Conservation (phyloP, 2,329 filamentous ascomycete species). For the Penicillium expansum region DNA sequence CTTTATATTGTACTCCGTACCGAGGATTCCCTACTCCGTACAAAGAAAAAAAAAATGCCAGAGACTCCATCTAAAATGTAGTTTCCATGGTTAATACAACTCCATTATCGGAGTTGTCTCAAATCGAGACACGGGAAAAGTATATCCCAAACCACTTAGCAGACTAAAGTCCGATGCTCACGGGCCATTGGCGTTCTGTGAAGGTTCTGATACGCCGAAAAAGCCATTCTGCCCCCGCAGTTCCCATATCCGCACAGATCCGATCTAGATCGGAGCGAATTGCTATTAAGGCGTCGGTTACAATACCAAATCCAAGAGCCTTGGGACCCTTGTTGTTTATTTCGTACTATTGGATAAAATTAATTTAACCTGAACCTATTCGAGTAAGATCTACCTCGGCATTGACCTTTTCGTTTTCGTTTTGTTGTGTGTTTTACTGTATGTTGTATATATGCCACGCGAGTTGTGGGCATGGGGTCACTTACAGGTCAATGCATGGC, state of each 20-base stretch:
- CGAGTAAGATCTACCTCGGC: background rate
- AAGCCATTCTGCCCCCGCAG: constrained; percentile 6
- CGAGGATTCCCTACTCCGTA: no score
- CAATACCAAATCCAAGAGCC: background rate
- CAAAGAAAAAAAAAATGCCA: background rate
- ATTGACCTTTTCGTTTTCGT: background rate
- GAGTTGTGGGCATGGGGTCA: constrained; percentile 1
- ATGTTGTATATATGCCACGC: constrained; percentile 6
- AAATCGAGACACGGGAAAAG: background rate
- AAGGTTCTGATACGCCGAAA: constrained; percentile 11
- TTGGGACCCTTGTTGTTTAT: background rate
- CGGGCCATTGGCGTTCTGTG: background rate
- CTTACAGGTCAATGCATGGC: background rate
- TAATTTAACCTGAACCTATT: constrained; percentile 18
- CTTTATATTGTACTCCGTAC: background rate
- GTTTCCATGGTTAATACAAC: background rate
- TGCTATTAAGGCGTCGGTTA: constrained; percentile 10
- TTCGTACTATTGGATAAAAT: constrained; percentile 7
- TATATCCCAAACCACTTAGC: background rate
- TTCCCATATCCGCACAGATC: constrained; percentile 17
- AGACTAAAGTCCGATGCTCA: background rate
- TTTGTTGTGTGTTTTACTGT: background rate
- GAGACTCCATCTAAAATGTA: background rate
- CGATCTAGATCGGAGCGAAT: constrained; percentile 21
- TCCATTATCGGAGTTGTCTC: background rate